Evolutionary conservation across 208 protist species (phyloP).

Genomic region (Leptomonas pyrrhocoris): DNA sequence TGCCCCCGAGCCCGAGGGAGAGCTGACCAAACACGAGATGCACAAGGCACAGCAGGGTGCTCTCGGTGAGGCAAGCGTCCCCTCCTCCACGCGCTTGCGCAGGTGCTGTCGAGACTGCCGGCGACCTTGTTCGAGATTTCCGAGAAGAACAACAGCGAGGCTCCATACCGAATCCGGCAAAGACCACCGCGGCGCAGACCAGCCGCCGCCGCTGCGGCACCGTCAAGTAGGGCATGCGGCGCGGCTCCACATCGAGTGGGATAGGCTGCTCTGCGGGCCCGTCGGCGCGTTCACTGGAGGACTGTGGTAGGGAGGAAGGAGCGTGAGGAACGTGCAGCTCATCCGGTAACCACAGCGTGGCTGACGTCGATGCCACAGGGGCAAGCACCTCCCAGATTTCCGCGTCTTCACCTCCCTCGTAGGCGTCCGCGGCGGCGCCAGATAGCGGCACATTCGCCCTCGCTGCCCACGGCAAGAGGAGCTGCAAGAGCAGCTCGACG

Average conservation of each 20-base stretch:
- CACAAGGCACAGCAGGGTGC: not conserved
- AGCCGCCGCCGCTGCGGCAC: constrained; percentile 16
- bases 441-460: not conserved
- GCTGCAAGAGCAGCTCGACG: not conserved
- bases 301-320: not conserved
- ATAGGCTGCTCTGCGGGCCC: not conserved
- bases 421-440: not conserved
- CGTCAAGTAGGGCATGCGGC: constrained; percentile 8
- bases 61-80: not conserved
- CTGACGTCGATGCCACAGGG: not conserved
- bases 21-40: constrained; percentile 4
- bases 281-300: not conserved
- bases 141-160: not conserved
- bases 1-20: not conserved
- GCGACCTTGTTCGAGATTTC: too few species aligned
- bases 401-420: not conserved
- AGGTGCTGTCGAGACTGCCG: too few species aligned
- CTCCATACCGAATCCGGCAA: not conserved
- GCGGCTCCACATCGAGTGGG: constrained; percentile 15
- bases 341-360: not conserved
- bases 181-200: constrained; percentile 18
- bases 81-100: not conserved
- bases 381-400: constrained; percentile 13
- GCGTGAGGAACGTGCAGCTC: not conserved
- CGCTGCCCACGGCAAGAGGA: not conserved